Conservation (phyloP, 768 basidiomycete species). For the Xanthoconium purpureum region DNA sequence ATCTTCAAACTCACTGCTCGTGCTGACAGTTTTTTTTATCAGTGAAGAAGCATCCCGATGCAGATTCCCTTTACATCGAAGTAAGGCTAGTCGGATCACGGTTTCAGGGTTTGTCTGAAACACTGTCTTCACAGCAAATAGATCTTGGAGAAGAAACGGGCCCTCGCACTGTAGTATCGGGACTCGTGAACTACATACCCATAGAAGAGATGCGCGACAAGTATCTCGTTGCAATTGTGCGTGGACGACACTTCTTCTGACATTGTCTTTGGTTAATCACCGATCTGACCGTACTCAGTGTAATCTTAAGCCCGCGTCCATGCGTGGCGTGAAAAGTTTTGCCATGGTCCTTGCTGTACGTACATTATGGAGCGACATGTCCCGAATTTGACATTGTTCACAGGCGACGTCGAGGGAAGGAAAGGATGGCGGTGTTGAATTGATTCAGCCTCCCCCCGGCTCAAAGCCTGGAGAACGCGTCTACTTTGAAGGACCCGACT, state of each 20-base stretch:
- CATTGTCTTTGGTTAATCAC: not conserved
- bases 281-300: constrained; percentile 44
- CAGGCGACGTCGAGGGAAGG: constrained; percentile 90
- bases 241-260: constrained; percentile 18
- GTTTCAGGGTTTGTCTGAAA: not conserved
- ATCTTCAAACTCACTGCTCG: not conserved
- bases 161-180: constrained; percentile 94
- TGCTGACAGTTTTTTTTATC: constrained; percentile 11
- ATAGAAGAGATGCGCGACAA: constrained; percentile 90
- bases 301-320: constrained; percentile 92
- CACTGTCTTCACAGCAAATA: constrained; percentile 64
- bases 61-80: constrained; percentile 96
- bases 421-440: constrained; percentile 86
- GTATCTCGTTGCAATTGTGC: constrained; percentile 78
- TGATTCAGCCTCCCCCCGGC: constrained; percentile 82
- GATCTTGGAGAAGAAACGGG: constrained; percentile 94
- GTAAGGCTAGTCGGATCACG: constrained; percentile 34
- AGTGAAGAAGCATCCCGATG: constrained; percentile 97
- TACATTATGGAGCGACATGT: not conserved
- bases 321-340: constrained; percentile 97
- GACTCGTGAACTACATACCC: constrained; percentile 93
- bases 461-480: constrained; percentile 90
- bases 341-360: constrained; percentile 95
- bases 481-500: constrained; percentile 91
- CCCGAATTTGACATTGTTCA: not conserved